Base-by-base conservation (phyloP, 2,329 filamentous ascomycete species). In the Penicillium sp. region DNA sequence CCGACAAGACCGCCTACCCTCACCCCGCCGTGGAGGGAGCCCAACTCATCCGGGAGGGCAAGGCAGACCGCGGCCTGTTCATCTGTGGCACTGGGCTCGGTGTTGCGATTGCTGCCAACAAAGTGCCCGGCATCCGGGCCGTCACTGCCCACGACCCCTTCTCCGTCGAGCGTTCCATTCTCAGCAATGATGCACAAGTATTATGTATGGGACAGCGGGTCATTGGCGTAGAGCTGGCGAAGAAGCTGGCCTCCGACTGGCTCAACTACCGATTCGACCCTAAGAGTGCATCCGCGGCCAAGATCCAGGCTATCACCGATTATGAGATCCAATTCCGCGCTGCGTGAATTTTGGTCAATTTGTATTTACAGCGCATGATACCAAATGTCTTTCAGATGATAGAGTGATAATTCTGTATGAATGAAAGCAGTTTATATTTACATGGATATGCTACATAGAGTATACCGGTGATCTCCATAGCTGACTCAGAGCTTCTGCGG, bases 141-240 rank as follows among this genome's bases (percentile, higher is more conserved):
- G 91, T 95, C 16, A 95, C 90, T 5, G 91, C 91, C 1, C 91
- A 96, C 72, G 91, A 95, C 70, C 87, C 86, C 61, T 96, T 92
- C 78, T 87, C 83, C 52, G 89, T 95, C 5, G 90, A 95, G 80
- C 78, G 90, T 46, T 86, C 88, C 18, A 83, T 95, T 10, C 75
- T 93, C 66, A 91, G 88, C 76, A 95, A 95, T 72, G 87, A 95
- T 70, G 89, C 90, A 3, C 90, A 96, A 75, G 90, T 95, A 31
- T 76, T 95, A 57, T 95, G 91, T 71, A 87, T 95, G 80, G 90
- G 90, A 0, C 88, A 95, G 81, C 79, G 90, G 21, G 90, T 95
- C 0, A 83, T 95, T 42, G 90, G 91, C 0, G 71, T 94, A 45
- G 91, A 95, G 76, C 75, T 95, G 40, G 90, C 90, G 41, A 83